These are phyloP conservation scores for Podaxis pistillaris DNA, from an alignment of 768 basidiomycete genomes.

Conservation along the genomic window DNA sequence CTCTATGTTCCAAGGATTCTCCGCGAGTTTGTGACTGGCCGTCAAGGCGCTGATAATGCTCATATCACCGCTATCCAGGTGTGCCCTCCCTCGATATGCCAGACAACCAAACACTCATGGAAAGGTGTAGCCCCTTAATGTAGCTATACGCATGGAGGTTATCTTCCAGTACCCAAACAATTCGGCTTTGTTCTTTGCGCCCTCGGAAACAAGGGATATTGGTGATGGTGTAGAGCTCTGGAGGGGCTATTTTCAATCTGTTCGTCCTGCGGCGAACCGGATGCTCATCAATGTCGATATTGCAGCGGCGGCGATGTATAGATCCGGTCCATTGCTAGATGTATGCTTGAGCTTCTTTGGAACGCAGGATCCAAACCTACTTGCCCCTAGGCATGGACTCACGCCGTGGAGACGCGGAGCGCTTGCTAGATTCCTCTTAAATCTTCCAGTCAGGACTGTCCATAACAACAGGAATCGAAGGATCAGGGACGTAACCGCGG, in stretches of 20 bases:
- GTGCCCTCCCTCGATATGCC: slow-evolving; percentile 17
- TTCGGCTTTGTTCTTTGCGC: slow-evolving; percentile 73
- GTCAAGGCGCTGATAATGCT: slow-evolving; percentile 65
- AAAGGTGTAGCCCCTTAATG: slow-evolving; percentile 60
- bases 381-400: slow-evolving; percentile 38
- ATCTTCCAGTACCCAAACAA: slow-evolving; percentile 72
- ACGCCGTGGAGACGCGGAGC: slow-evolving; percentile 54
- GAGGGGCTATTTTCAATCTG: slow-evolving; percentile 82
- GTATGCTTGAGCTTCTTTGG: slow-evolving; percentile 57
- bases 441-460: slow-evolving; percentile 32
- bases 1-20: slow-evolving; percentile 48
- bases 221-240: slow-evolving; percentile 70
- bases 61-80: slow-evolving; percentile 67
- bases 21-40: slow-evolving; percentile 57
- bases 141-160: slow-evolving; percentile 82
- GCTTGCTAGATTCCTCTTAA: slow-evolving; percentile 38
- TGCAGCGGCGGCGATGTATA: slow-evolving; percentile 77
- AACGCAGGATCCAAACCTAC: slow-evolving; percentile 20
- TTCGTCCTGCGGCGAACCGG: slow-evolving; percentile 63
- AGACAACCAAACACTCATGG: neutral
- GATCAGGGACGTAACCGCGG: slow-evolving; percentile 55
- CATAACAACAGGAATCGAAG: slow-evolving; percentile 42
- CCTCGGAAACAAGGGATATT: slow-evolving; percentile 51
- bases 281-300: slow-evolving; percentile 82
- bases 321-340: slow-evolving; percentile 54